phyloP scores from a whole-genome alignment of 768 basidiomycete genomes.

The Phanerochaete carnosa region DNA sequence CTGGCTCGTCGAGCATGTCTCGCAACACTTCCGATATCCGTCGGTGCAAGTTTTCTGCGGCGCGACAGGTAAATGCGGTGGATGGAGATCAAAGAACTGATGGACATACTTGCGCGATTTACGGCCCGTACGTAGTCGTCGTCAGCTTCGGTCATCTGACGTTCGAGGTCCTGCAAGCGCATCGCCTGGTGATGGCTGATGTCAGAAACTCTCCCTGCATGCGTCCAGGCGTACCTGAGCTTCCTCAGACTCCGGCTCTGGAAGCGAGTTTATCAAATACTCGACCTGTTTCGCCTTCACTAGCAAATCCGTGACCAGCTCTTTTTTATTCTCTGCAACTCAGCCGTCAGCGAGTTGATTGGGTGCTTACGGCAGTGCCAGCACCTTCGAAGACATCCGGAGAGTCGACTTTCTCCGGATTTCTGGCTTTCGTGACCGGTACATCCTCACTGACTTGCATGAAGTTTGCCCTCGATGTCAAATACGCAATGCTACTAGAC shows the following conservation, averaged over 20 bases:
- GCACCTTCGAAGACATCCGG: constrained; percentile 76
- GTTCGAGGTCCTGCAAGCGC: constrained; percentile 64
- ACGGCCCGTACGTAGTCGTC: constrained; percentile 73
- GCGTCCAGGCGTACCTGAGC: constrained; percentile 46
- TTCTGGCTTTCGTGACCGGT: constrained; percentile 81
- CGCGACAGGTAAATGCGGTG: neutral
- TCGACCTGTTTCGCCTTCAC: constrained; percentile 89
- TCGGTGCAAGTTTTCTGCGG: constrained; percentile 52
- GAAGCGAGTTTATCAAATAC: constrained; percentile 75
- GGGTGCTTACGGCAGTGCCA: constrained; percentile 2
- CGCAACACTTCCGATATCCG: constrained; percentile 59
- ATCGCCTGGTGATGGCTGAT: constrained; percentile 44
- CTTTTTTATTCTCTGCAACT: constrained; percentile 70
- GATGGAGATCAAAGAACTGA: neutral
- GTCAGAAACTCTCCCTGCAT: too few relatives aligned
- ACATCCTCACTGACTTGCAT: constrained; percentile 73
- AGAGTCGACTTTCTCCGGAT: constrained; percentile 66
- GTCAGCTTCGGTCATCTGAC: constrained; percentile 70
- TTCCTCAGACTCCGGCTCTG: constrained; percentile 76
- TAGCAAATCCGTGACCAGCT: constrained; percentile 79
- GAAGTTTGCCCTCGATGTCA: constrained; percentile 64
- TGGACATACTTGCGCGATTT: constrained; percentile 66
- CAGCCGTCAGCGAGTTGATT: neutral
- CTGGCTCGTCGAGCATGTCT: constrained; percentile 47
- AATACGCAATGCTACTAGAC: constrained; percentile 77